These are phyloP conservation scores for Nakazawaea laoshanensis DNA, from an alignment of 805 yeast genomes.

Conservation along the genomic window DNA sequence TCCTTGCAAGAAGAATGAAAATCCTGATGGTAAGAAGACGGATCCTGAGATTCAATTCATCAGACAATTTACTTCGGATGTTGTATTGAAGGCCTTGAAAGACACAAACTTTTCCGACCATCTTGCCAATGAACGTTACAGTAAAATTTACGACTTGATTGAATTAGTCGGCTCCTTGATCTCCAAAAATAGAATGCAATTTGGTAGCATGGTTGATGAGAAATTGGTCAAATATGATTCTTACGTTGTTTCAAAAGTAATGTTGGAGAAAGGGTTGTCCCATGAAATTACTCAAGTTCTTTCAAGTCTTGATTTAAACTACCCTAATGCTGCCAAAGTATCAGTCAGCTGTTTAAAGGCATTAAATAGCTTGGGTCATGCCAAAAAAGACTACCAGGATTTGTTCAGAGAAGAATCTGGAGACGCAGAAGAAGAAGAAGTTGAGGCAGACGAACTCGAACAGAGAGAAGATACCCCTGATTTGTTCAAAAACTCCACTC, in stretches of 20 bases:
- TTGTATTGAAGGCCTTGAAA: slow-evolving; percentile 50
- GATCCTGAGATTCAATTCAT: slow-evolving; percentile 69
- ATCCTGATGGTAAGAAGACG: slow-evolving; percentile 37
- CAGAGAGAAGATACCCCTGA: slow-evolving; percentile 70
- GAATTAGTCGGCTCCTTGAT: slow-evolving; percentile 36
- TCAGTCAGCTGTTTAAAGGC: slow-evolving; percentile 54
- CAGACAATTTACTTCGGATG: slow-evolving; percentile 66
- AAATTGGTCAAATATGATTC: slow-evolving; percentile 48
- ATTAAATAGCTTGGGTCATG: slow-evolving; percentile 45
- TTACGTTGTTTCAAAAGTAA: slow-evolving; percentile 52
- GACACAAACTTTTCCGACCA: slow-evolving; percentile 33
- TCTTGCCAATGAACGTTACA: slow-evolving; percentile 36
- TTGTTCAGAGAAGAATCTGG: slow-evolving; percentile 40
- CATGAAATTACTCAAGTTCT: slow-evolving; percentile 48
- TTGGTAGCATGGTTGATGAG: slow-evolving; percentile 37
- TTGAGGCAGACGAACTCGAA: slow-evolving; percentile 49
- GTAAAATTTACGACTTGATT: slow-evolving; percentile 44
- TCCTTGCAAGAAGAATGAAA: slow-evolving; percentile 37
- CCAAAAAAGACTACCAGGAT: slow-evolving; percentile 48
- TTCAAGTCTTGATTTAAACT: slow-evolving; percentile 64
- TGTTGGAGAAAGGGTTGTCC: slow-evolving; percentile 63
- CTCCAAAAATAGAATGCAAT: slow-evolving; percentile 31
- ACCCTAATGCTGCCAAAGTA: slow-evolving; percentile 54
- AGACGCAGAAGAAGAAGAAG: slow-evolving; percentile 47
- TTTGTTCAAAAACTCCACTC: slow-evolving; percentile 76